A percentile compares a stretch with the other conserved stretches of the same genome.
phyloP scores from a whole-genome alignment of 305 asterid genomes.

The Fraxinus paxiana region DNA sequence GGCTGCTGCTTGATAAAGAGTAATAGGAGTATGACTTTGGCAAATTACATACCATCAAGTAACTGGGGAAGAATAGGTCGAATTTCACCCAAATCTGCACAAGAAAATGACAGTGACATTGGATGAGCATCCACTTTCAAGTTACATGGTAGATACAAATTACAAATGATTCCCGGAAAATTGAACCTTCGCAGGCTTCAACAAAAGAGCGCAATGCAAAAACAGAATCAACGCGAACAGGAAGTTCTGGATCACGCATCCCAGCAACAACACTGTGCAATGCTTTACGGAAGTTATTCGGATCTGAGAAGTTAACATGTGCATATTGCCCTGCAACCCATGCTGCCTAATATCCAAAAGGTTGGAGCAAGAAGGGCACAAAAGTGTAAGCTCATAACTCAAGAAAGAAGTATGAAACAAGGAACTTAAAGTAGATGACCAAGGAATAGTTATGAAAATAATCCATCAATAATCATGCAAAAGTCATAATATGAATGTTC shows the following conservation, averaged over 20 bases:
- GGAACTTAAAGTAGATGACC: not conserved
- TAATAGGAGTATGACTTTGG: slow-evolving; percentile 5
- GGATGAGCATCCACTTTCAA: slow-evolving; percentile 10
- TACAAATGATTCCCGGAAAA: slow-evolving; percentile 6
- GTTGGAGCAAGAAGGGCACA: slow-evolving; percentile 20
- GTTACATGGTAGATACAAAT: not conserved
- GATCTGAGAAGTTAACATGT: slow-evolving; percentile 69
- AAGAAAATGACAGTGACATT: slow-evolving; percentile 4
- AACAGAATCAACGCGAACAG: slow-evolving; percentile 95
- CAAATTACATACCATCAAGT: slow-evolving; percentile 71
- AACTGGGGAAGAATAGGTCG: slow-evolving; percentile 88
- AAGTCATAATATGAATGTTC: not conserved
- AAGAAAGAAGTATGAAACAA: not conserved
- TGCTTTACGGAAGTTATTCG: slow-evolving; percentile 79
- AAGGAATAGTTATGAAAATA: not conserved
- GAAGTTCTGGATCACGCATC: slow-evolving; percentile 96
- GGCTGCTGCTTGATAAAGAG: slow-evolving; percentile 1
- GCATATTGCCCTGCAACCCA: slow-evolving; percentile 99
- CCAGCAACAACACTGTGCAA: slow-evolving; percentile 85
- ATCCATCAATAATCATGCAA: not conserved
- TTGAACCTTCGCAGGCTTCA: slow-evolving; percentile 69
- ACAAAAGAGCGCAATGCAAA: slow-evolving; percentile 91
- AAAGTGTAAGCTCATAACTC: slow-evolving; percentile 22
- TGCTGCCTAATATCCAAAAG: slow-evolving; percentile 64
- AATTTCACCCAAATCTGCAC: slow-evolving; percentile 75